Evolutionary conservation across 1,284 basidiomycete species (phyloP).

Genomic region (Ganoderma meredithae): DNA sequence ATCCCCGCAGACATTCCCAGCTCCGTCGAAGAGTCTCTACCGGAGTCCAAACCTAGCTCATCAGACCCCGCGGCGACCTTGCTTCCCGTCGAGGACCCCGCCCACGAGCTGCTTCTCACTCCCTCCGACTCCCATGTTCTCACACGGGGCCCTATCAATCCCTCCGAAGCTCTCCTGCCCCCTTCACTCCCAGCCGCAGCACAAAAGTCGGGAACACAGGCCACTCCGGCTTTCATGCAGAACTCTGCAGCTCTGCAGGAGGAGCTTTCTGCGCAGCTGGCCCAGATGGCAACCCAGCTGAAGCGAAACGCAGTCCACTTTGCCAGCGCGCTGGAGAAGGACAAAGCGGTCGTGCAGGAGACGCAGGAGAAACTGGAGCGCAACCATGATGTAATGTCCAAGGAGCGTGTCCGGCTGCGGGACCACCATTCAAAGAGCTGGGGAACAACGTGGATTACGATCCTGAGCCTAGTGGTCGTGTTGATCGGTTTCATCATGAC

Average conservation of each 20-base stretch:
- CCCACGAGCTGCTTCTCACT: slow-evolving; percentile 45
- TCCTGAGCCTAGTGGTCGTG: slow-evolving; percentile 67
- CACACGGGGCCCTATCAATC: slow-evolving; percentile 28
- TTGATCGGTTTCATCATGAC: slow-evolving; percentile 71
- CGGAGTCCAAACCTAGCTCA: slow-evolving; percentile 21
- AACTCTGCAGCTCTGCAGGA: slow-evolving; percentile 72
- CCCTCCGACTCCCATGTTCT: slow-evolving; percentile 37
- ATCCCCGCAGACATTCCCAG: slow-evolving; percentile 38
- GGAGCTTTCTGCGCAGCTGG: slow-evolving; percentile 75
- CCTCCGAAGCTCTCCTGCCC: slow-evolving; percentile 32
- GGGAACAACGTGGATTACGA: slow-evolving; percentile 74
- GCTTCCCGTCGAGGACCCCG: slow-evolving; percentile 29
- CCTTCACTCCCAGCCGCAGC: slow-evolving; percentile 38
- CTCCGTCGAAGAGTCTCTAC: slow-evolving; percentile 21
- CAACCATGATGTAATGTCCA: slow-evolving; percentile 75
- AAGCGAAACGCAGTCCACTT: slow-evolving; percentile 79
- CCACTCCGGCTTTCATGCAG: slow-evolving; percentile 56
- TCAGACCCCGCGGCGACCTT: slow-evolving; percentile 29
- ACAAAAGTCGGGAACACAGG: slow-evolving; percentile 44
- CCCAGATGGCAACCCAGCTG: slow-evolving; percentile 80
- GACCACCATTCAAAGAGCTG: slow-evolving; percentile 73
- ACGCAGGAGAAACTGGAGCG: slow-evolving; percentile 72
- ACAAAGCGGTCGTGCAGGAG: slow-evolving; percentile 66
- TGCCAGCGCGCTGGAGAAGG: slow-evolving; percentile 66
- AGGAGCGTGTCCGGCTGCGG: slow-evolving; percentile 66